Percentiles rank a stretch among this genome's conserved stretches.
phyloP scores from a whole-genome alignment of 495 filamentous ascomycete species.

The Aspergillus cavernicola region DNA sequence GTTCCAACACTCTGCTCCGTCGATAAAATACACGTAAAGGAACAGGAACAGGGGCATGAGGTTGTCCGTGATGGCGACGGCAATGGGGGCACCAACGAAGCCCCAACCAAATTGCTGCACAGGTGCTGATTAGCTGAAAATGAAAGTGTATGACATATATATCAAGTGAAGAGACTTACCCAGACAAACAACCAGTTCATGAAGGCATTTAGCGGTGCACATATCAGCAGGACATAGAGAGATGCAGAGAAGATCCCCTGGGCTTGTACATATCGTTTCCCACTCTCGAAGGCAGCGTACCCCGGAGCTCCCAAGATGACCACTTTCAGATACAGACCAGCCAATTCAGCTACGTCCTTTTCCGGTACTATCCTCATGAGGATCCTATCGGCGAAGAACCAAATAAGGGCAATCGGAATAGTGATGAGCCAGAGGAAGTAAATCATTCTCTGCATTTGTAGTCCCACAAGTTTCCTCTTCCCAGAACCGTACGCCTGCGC shows the following conservation, averaged over 20 bases:
- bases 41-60: conserved; percentile 74
- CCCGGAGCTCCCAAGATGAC: conserved; percentile 64
- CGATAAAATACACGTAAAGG: conserved; percentile 60
- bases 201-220: conserved; percentile 67
- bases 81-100: conserved; percentile 80
- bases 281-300: conserved; percentile 67
- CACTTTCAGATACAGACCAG: conserved; percentile 64
- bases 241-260: conserved; percentile 70
- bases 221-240: conserved; percentile 62
- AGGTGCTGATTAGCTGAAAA: no score
- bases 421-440: conserved; percentile 59
- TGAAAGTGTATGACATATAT: no score
- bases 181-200: conserved; percentile 76
- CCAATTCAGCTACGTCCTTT: conserved; percentile 56
- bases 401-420: conserved; percentile 62
- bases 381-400: conserved; percentile 59
- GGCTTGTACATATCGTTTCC: conserved; percentile 71
- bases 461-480: conserved; percentile 61
- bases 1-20: conserved; percentile 69
- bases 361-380: conserved; percentile 63
- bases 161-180: conserved; percentile 41
- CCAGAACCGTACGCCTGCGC: conserved; percentile 75
- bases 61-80: conserved; percentile 76
- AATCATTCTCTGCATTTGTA: conserved; percentile 70
- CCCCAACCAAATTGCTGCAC: conserved; percentile 63